Evolutionary conservation across 768 basidiomycete species (phyloP), one percentile per base, ranked within the genome.

Genomic region (Galerina marginata): DNA sequence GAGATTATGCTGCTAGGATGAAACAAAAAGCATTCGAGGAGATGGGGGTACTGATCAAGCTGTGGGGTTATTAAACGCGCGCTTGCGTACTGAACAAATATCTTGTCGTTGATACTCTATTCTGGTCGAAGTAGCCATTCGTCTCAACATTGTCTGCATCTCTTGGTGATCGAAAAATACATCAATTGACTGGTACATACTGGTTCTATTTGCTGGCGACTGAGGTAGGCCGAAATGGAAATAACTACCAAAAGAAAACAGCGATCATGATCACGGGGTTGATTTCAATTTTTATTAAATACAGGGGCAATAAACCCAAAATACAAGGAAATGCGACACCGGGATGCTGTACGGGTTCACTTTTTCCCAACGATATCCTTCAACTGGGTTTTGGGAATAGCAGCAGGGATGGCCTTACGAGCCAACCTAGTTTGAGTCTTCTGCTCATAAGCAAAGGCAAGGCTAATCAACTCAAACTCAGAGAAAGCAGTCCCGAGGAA

Each of bases 361-460:
- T 29, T 42, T 54, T 72, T 69, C 33, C 67, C 72, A 53, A 78
- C 65, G 9, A 80, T 61, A 52, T 80, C 77, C 46, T 66, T 67
- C 50, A 79, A 60, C 58, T 80, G 87, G 9, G 84, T 86, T 68
- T 73, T 82, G 1, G 86, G 87, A 25, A 87, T 81, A 6, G 86
- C 86, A 11, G 74, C 83, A 4, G 77, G 53, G 63, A 78, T 84
- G 2, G 86, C 86, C 67, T 69, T 76, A 61, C 82, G 75, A 50
- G 71, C 69, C 52, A 86, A 67, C 14, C 87, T 70, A 1, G 80
- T 82, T 57, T 83, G 76, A 4, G 88, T 89, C 61, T 77, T 80
- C 68, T 89, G 87, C 69, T 90, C 88, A 62, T 86, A 89, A 1
- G 87, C 87, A 71, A 81, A 89, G 2, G 79, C 89, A 59, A 85